Percentiles rank a stretch among this genome's conserved stretches.
These are phyloP conservation scores for Fusarium hostae DNA, from an alignment of 2,329 filamentous ascomycete genomes.

Conservation along the genomic window DNA sequence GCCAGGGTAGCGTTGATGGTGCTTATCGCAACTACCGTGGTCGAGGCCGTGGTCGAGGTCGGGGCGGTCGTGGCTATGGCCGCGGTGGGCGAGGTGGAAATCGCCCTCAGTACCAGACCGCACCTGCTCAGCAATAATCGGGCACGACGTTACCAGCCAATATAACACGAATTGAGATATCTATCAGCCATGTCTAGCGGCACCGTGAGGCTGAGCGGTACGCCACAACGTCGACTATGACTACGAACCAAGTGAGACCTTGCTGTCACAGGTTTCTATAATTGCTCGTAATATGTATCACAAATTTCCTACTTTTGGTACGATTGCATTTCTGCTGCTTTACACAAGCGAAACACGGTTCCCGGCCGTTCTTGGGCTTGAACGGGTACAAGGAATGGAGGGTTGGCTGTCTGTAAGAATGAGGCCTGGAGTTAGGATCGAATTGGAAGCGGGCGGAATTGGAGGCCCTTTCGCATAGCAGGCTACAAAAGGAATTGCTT, in stretches of 20 bases:
- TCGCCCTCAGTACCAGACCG: slow-evolving; percentile 48
- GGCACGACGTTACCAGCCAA: not conserved
- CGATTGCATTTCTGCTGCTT: slow-evolving; percentile 37
- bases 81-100: slow-evolving; percentile 56
- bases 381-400: slow-evolving; percentile 27
- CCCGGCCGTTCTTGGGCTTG: slow-evolving; percentile 22
- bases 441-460: slow-evolving; percentile 39
- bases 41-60: slow-evolving; percentile 78
- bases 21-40: slow-evolving; percentile 82
- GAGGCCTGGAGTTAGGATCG: slow-evolving; percentile 45
- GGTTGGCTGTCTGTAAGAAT: slow-evolving; percentile 29
- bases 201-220: slow-evolving; percentile 1
- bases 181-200: slow-evolving; percentile 4
- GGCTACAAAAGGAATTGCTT: slow-evolving; percentile 36
- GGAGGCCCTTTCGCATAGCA: slow-evolving; percentile 30
- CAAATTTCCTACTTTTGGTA: slow-evolving; percentile 38
- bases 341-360: slow-evolving; percentile 24
- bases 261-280: slow-evolving; percentile 26
- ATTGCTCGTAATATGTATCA: slow-evolving; percentile 48
- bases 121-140: slow-evolving; percentile 45
- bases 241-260: slow-evolving; percentile 12
- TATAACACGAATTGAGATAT: slow-evolving; percentile 7
- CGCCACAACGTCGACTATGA: slow-evolving; percentile 3
- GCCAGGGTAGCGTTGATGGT: slow-evolving; percentile 92
- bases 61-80: slow-evolving; percentile 54